Base-by-base conservation (phyloP, 805 yeast species). In the Blastobotrys attinorum region DNA sequence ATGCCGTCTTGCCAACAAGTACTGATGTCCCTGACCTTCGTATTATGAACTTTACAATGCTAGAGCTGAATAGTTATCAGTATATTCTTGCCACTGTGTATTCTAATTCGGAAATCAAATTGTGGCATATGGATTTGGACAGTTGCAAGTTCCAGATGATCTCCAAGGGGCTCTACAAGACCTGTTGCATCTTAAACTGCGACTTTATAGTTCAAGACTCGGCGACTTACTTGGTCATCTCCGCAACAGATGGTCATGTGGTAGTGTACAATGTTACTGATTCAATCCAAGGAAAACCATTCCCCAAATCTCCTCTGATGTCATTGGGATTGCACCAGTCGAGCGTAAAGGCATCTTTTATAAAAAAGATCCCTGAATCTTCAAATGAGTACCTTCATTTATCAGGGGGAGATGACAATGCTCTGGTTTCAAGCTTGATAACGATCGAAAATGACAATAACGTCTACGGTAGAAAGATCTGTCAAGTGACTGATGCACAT, bases 331-430 rank as follows among this genome's bases (percentile, higher is more conserved):
- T 86, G 10, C 98, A 92, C 56, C 96, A 89, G 60, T 86, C 90
- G 31, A 87, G 96, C 32, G 73, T 90, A 39, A 84, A 87, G 48
- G 56, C 84, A n/a, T 70, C 63, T 11, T 40, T 67, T 1, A 40
- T 61, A 10, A 54, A 47, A 2, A 44, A 39, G 29, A 32, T 5
- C 46, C 40, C 3, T 37, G 44, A 2, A 31, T n/a, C n/a, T n/a
- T n/a, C n/a, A n/a, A 43, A 7, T 22, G 33, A 10, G 3, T 37
- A 48, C 44, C 42, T 64, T 18, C 60, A 84, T 3, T 65, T 78
- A 3, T 77, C 96, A 1, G 97, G 96, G 25, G 97, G 98, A 43
- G 98, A 92, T 58, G 98, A 92, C 56, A 89, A 90, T 62, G 83
- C 87, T 0, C 56, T 83, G 2, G 72, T 68, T 1, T n/a, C n/a